phyloP scores from a whole-genome alignment of 2,329 filamentous ascomycete species.

The Clarireedia hainanense region DNA sequence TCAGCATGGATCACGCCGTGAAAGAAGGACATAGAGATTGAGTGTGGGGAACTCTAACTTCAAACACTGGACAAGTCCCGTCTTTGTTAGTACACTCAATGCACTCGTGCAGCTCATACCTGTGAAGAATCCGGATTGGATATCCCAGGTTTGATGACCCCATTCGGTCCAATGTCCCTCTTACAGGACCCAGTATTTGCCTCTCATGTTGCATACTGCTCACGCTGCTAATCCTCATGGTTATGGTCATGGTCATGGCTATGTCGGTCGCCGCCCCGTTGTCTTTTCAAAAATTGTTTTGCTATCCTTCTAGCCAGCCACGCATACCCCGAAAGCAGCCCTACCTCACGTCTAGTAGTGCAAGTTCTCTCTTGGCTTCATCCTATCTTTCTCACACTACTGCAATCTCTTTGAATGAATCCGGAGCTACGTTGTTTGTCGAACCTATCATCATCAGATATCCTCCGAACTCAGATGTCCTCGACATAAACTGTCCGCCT shows the following conservation, averaged over 20 bases:
- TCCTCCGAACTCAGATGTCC: slow-evolving; percentile 7
- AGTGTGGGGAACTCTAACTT: slow-evolving; percentile 29
- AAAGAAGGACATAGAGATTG: slow-evolving; percentile 6
- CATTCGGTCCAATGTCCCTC: slow-evolving; percentile 8
- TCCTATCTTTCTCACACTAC: slow-evolving; percentile 15
- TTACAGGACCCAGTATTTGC: too few relatives aligned
- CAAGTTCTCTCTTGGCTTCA: slow-evolving; percentile 13
- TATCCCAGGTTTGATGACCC: slow-evolving; percentile 15
- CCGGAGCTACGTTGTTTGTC: slow-evolving; percentile 7
- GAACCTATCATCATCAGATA: slow-evolving; percentile 12
- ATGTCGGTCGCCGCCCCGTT: slow-evolving; percentile 26
- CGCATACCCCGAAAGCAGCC: slow-evolving; percentile 23
- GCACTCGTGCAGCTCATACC: slow-evolving; percentile 24
- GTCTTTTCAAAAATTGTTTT: slow-evolving; percentile 21
- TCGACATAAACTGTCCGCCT: not conserved
- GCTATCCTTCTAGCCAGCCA: slow-evolving; percentile 23
- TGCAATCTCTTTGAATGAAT: slow-evolving; percentile 9
- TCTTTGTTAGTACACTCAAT: slow-evolving; percentile 25
- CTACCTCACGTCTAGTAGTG: slow-evolving; percentile 18
- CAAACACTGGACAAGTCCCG: slow-evolving; percentile 28
- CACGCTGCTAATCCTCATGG: slow-evolving; percentile 3
- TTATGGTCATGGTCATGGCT: slow-evolving; percentile 18
- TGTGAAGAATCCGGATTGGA: not conserved
- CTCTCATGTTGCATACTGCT: too few relatives aligned
- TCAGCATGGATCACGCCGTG: slow-evolving; percentile 22